Base-by-base conservation (phyloP, 495 filamentous ascomycete genomes). In the Evernia prunastri region DNA sequence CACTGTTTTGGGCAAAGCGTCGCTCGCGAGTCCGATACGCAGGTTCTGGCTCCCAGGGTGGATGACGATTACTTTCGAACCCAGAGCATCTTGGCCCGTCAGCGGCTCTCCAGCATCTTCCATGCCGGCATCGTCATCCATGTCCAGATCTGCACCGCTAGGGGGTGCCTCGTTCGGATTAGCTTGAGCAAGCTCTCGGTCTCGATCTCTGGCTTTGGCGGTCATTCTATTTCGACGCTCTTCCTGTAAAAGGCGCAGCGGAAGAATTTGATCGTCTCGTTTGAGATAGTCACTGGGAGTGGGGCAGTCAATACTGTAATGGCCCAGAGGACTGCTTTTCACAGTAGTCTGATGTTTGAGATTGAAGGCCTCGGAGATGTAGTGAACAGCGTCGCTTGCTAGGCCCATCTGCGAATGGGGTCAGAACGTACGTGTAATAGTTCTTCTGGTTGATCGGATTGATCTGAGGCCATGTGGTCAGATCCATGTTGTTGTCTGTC, bases 1-100 rank as follows among this genome's bases (percentile, higher is more conserved):
- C 36, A 97, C 81, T 3, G 89, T 93, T 75, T 92, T 96, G 0
- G 94, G 94, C 39, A 98, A 75, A 27, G 92, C 94, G 79, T 98
- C 94, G 70, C 89, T 97, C 8, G 93, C 90, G 56, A 97, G 81
- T 0, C 94, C 94, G 66, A 98, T 91, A 39, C 94, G 82, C 60
- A 97, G 74, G 64, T 97, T 97, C 76, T 98, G 94, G 71, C 92
- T 96, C n/a, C 94, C 94, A n/a, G 93, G 83, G 72, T 98, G 94
- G 61, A 98, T 90, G 40, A 97, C 88, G 71, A 98, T 92, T 60
- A 96, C 87, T 73, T 95, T 97, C 13, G 92, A 93, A 43, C 91
- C 90, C 63, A 84, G 74, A n/a, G 81, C 74, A 64, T 89, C 84
- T 54, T 85, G 80, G 11, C 82, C 79, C 7, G 80, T 70, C 17